Conservation (phyloP, 176 grass and related monocot genomes). For the Oryza glaberrima region DNA sequence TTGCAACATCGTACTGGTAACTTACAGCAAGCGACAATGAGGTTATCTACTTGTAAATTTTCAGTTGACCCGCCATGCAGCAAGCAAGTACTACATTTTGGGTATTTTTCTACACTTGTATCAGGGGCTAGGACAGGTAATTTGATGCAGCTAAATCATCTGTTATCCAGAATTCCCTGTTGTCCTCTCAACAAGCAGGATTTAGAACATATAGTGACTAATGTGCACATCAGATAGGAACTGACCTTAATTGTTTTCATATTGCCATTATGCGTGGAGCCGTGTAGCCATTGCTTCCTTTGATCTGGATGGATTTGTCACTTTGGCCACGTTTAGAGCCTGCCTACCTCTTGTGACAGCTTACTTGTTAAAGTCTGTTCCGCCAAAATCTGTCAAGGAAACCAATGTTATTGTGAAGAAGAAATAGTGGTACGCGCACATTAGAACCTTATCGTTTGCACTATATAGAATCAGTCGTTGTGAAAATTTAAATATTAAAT, state of each 20-base stretch:
- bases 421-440: background rate
- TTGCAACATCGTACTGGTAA: background rate
- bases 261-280: background rate
- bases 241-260: slow-evolving; percentile 3
- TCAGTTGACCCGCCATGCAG: background rate
- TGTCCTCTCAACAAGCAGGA: background rate
- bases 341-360: background rate
- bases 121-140: background rate
- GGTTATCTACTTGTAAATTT: background rate
- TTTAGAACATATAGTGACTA: background rate
- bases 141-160: background rate
- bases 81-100: background rate
- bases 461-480: no score
- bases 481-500: no score
- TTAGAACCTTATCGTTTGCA: no score
- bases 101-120: background rate
- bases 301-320: slow-evolving; percentile 6
- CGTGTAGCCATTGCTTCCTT: background rate
- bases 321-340: slow-evolving; percentile 18
- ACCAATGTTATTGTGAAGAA: background rate
- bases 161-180: background rate
- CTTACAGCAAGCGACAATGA: background rate
- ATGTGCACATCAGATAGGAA: background rate
- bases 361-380: background rate
- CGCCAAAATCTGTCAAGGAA: background rate